Evolutionary conservation across 2,329 filamentous ascomycete species (phyloP), one percentile per base, ranked within the genome.

Genomic region (Diplocarpon rosae): DNA sequence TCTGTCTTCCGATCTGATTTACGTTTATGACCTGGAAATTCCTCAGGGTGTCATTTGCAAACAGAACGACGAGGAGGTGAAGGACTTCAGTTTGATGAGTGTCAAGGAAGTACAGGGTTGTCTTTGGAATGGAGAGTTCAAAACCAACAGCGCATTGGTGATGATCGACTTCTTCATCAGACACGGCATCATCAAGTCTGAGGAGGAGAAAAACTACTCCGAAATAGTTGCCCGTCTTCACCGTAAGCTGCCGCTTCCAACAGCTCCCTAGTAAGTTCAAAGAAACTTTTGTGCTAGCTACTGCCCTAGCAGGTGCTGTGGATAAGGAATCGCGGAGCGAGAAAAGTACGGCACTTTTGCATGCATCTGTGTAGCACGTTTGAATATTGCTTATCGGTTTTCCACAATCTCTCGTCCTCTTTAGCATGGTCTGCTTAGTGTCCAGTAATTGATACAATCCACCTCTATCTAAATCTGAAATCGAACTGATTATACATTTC

Each of bases 111-210:
- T 89, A 4, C 70, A 76, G 59, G 59, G 66, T 42, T 76, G 78
- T 1, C 68, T 94, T 67, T 64, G 69, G 14, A 68, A 67, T 13
- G 78, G 78, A 2, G 77, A 86, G 60, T 94, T 93, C 66, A 94
- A 94, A 69, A 82, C 87, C 0, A 92, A 93, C 57, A 87, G 85
- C 55, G 80, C 83, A 20, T 60, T 83, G 27, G 80, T 90, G 38
- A 69, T 90, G 66, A 69, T 92, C 38, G 86, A 93, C 57, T 94
- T 94, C 62, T 77, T 93, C 55, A 67, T 93, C 37, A 67, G 87
- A 17, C 85, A 88, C 62, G 84, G 84, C 0, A 68, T 86, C 39
- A 59, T 93, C 47, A 89, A 78, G 1, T 64, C 73, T 0, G 84
- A 86, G 59, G 81, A 78, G 45, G 85, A 93, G 65, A 67, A 66